Conservation (phyloP, 495 filamentous ascomycete genomes). For the Pyrenula aspistea region DNA sequence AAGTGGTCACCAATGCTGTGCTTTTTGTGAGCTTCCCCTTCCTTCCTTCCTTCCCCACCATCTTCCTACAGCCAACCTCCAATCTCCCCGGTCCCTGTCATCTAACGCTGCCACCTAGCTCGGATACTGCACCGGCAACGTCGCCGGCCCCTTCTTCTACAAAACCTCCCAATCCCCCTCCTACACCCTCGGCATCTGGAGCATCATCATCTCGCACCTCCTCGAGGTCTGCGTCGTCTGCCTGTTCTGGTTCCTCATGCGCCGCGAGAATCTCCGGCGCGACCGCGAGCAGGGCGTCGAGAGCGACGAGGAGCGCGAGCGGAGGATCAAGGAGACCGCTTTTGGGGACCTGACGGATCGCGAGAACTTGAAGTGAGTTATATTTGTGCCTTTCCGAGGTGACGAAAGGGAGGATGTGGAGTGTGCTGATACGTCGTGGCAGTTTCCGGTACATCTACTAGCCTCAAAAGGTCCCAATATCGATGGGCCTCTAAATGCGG, state of each 20-base stretch:
- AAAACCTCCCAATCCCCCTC: conserved; percentile 32
- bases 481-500: too few relatives aligned
- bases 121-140: conserved; percentile 39
- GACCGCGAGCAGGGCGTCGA: conserved; percentile 39
- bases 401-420: background rate
- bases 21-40: conserved; percentile 21
- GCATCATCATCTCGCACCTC: conserved; percentile 49
- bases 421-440: background rate
- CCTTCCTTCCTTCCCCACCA: background rate
- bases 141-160: conserved; percentile 52
- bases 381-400: conserved; percentile 9
- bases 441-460: background rate
- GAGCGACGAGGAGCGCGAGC: conserved; percentile 8
- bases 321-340: conserved; percentile 41
- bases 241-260: conserved; percentile 32
- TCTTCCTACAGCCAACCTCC: too few relatives aligned
- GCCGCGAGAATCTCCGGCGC: conserved; percentile 42
- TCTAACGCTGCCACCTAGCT: conserved; percentile 6
- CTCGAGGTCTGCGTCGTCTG: conserved; percentile 37
- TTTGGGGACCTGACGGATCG: conserved; percentile 50
- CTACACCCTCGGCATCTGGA: conserved; percentile 48
- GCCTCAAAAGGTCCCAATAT: too few relatives aligned
- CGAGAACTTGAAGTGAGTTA: conserved; percentile 41
- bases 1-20: conserved; percentile 47
- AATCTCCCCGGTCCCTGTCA: too few relatives aligned